A percentile compares a stretch with the other conserved stretches of the same genome.
These are phyloP conservation scores for Gamarada debralockiae DNA, from an alignment of 495 filamentous ascomycete species.

Conservation along the genomic window DNA sequence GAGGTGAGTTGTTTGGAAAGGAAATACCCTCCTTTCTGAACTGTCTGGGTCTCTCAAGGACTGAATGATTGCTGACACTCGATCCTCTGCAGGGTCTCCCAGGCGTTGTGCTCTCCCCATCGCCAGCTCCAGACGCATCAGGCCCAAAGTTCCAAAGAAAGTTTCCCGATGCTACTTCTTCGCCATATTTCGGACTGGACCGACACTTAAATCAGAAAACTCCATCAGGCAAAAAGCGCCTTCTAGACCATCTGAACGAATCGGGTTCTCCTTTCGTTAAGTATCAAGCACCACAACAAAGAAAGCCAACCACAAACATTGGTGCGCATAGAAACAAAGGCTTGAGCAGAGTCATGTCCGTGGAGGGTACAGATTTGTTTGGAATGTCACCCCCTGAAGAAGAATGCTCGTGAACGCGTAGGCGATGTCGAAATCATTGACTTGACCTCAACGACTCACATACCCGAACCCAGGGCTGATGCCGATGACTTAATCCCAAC, in stretches of 20 bases:
- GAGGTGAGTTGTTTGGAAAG: neutral
- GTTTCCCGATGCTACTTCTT: conserved; percentile 13
- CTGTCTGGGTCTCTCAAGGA: neutral
- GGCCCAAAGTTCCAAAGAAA: conserved; percentile 9
- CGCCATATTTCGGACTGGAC: conserved; percentile 22
- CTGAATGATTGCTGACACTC: neutral
- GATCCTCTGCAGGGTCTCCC: neutral
- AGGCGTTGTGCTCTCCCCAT: neutral
- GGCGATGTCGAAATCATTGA: too few relatives aligned
- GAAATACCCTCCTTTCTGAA: too few relatives aligned
- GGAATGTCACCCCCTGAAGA: too few relatives aligned
- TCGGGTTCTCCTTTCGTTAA: conserved; percentile 7
- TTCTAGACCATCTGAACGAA: conserved; percentile 15
- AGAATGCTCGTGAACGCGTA: too few relatives aligned
- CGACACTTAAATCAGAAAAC: conserved; percentile 8
- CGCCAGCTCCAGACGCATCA: neutral
- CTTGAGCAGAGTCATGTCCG: neutral
- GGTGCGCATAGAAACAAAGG: neutral
- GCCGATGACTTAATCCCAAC: too few relatives aligned
- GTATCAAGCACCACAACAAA: neutral
- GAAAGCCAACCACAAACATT: neutral
- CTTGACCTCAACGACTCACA: too few relatives aligned
- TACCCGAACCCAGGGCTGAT: too few relatives aligned
- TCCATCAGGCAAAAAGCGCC: conserved; percentile 6
- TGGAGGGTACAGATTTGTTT: conserved; percentile 10